Evolutionary conservation across 768 basidiomycete species (phyloP), one percentile per base, ranked within the genome.

Genomic region (Dendrothele bispora): DNA sequence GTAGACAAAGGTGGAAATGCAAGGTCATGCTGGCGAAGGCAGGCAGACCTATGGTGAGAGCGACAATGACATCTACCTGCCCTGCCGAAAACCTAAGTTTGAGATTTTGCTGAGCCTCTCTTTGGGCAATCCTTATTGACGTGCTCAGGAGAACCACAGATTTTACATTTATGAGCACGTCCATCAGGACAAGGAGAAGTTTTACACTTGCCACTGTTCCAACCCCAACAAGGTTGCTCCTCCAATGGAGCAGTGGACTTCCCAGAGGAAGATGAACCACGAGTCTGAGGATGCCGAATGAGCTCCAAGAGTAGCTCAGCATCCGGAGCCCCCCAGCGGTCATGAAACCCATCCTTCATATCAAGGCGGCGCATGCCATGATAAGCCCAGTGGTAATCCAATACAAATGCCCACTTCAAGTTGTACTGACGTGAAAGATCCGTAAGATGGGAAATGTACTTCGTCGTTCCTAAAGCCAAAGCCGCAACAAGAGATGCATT

Each of bases 351-450:
- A 12, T 43, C 15, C 18, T 44, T 44, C 52, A 54, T 54, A 20
- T 54, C 44, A 34, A 29, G 40, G 5, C 43, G 39, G 2, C 52
- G 52, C 4, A 39, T 25, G 35, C 29, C 32, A 40, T 54, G 49
- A 34, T 44, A 54, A 17, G 49, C 48, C 43, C 49, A 35, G 26
- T 54, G 52, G 34, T 54, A 54, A 7, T 41, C 39, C 20, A 54
- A 43, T 4, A 54, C 52, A 24, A 44, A 48, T 3, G 48, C 20
- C 52, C 52, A 54, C 22, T 49, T n/a, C n/a, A n/a, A n/a, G n/a
- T n/a, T 38, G 38, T 40, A 54, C 20, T 46, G 47, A 39, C 50
- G 48, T 32, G 49, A 38, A 15, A 50, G 52, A 37, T 50, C 49
- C 1, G 49, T 46, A 39, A 54, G 52, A 39, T 50, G 39, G 21